Percentiles rank a stretch among this genome's conserved stretches.
Conservation (phyloP, 106 monocot species). For the Platanthera zijinensis region DNA sequence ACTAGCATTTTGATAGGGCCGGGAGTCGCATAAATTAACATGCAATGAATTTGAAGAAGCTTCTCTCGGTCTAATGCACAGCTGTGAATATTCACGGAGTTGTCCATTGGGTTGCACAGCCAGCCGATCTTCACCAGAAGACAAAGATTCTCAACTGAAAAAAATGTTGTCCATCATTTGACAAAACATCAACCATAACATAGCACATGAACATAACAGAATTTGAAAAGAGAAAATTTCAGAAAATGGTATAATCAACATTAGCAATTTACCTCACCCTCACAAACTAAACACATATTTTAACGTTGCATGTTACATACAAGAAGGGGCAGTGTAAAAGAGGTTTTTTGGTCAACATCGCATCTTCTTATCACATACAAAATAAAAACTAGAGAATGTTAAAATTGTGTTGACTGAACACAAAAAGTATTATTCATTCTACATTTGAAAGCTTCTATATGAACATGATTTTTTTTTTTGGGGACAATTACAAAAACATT, state of each 20-base stretch:
- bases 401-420: not conserved
- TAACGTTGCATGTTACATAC: not conserved
- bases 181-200: not conserved
- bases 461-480: not conserved
- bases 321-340: not conserved
- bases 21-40: constrained; percentile 2
- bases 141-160: not conserved
- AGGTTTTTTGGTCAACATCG: not conserved
- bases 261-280: not conserved
- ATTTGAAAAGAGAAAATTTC: not conserved
- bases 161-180: not conserved
- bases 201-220: not conserved
- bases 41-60: constrained; percentile 10
- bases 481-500: not conserved
- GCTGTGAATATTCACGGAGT: constrained; percentile 5
- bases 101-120: not conserved
- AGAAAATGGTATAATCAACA: not conserved
- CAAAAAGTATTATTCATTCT: not conserved
- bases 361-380: not conserved
- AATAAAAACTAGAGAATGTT: not conserved
- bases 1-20: constrained; percentile 17
- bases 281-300: not conserved
- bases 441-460: not conserved
- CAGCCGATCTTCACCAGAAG: not conserved
- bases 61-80: not conserved